Evolutionary conservation across 1,284 basidiomycete genomes (phyloP), one percentile per base, ranked within the genome.

Genomic region (Tilletiaria anomala): DNA sequence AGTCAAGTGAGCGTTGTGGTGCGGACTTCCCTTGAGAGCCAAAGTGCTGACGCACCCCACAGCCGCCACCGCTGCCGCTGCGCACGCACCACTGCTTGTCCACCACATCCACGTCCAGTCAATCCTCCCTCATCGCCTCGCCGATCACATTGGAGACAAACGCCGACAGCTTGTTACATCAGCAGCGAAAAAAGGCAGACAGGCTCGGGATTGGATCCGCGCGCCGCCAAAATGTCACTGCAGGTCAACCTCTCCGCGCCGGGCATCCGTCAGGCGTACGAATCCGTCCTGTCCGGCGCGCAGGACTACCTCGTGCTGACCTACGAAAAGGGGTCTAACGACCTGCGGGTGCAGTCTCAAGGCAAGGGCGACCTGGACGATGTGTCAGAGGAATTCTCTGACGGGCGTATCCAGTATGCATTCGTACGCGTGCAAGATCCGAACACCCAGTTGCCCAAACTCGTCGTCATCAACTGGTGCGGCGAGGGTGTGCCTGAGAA

Each of bases 361-460:
- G 62, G 61, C 37, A 85, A 87, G 0, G 14, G 29, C 32, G 20
- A 20, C 23, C 73, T 97, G 10, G 85, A 91, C 50, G 88, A 91
- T 61, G 72, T 94, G 15, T 77, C 83, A 59, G 89, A 94, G 51
- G 88, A 93, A 69, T 94, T 94, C 69, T 83, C 80, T 33, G 88
- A 94, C 66, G 89, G 87, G 48, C 75, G 85, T 54, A 88, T 94
- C 42, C 87, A 94, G 70, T 97, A 91, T 64, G 91, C 86, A 8
- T 93, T 94, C 61, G 79, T 75, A 3, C 75, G 85, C 45, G 86
- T 96, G 32, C 77, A 77, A 47, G 91, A 96, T 68, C 79, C 82
- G 32, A 86, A 89, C 79, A 83, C 78, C 60, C 73, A 81, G 54
- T 74, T 96, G n/a, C 75, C 81, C 45, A 94, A 94, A 70, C 86